phyloP scores from a whole-genome alignment of 176 grass and related monocot species.

The Otatea glauca region DNA sequence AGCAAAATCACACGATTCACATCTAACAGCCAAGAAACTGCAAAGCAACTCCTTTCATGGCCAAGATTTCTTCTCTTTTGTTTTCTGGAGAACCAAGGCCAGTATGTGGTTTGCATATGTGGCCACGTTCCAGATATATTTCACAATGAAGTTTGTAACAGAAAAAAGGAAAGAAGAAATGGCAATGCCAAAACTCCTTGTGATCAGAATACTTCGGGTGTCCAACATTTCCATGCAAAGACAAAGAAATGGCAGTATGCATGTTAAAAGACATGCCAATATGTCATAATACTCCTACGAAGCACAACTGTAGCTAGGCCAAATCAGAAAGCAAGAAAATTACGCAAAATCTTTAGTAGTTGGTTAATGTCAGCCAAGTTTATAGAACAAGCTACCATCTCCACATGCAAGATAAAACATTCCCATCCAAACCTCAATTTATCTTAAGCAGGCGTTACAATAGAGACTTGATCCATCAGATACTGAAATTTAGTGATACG shows the following conservation, averaged over 20 bases:
- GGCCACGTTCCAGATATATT: neutral
- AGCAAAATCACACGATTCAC: neutral
- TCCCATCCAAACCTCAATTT: conserved; percentile 15
- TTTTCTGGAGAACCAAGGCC: conserved; percentile 1
- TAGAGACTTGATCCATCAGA: neutral
- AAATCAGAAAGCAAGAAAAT: conserved; percentile 2
- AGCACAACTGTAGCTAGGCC: conserved; percentile 4
- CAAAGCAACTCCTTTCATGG: conserved; percentile 14
- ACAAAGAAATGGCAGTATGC: neutral
- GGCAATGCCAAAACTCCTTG: conserved; percentile 1
- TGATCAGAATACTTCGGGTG: neutral
- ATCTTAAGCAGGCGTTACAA: neutral
- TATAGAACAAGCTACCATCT: neutral
- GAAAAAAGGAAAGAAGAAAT: neutral
- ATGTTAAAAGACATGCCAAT: neutral
- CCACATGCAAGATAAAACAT: neutral
- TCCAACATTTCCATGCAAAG: conserved; percentile 21
- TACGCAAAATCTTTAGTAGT: neutral
- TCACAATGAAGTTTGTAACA: conserved; percentile 10
- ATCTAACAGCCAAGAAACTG: conserved; percentile 13
- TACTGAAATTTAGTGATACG: conserved; percentile 6
- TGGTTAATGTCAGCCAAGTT: neutral
- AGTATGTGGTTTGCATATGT: neutral
- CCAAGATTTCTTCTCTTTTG: conserved; percentile 4
- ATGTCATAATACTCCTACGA: neutral